Evolutionary conservation across 164 flowering plant genomes (phyloP), one percentile per base, ranked within the genome.

Genomic region (Saururus chinensis): DNA sequence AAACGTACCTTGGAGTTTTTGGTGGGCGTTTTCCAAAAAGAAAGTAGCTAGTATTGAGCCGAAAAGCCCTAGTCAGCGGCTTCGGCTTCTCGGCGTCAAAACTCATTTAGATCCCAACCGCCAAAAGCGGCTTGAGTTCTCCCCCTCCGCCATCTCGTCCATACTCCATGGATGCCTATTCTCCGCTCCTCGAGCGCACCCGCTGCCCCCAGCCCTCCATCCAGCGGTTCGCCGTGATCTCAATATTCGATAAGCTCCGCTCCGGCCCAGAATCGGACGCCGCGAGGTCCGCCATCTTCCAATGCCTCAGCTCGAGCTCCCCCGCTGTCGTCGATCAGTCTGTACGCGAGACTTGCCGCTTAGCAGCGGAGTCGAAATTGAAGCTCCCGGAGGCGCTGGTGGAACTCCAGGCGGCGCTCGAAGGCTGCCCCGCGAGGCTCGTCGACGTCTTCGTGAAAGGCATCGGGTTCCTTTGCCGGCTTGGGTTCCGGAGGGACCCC

Each of bases 391-490:
- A 60, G 41, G 99, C 74, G 0, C 60, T 90, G 7, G n/a, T 88
- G 64, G 95, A 88, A 74, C 86, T 93, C 66, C 96, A 88, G 68
- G 85, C 97, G 0, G 82, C 88, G 0, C 80, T 90, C 10, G 96
- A 91, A 60, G 93, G 81, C 25, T 67, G 81, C 53, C 35, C 76
- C 53, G 53, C 82, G 13, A 74, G 74, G 10, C 76, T 84, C 35
- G 81, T 80, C 10, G 65, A 66, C 54, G 62, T 87, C 14, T 85
- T 83, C 60, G 85, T 87, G 26, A 88, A 87, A 60, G 90, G 76
- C 0, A 49, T 93, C 35, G 95, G 95, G 7, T 85, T 82, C 60
- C 68, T 93, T 9, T 80, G 82, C 68, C 76, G 80, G 0, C 61
- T 76, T 9, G 87, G 78, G 22, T 87, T 87, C 42, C 71, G 60